Percentiles rank a stretch among this genome's conserved stretches.
phyloP scores from a whole-genome alignment of 202 grass and related monocot genomes.

The Saccharum hybrid region DNA sequence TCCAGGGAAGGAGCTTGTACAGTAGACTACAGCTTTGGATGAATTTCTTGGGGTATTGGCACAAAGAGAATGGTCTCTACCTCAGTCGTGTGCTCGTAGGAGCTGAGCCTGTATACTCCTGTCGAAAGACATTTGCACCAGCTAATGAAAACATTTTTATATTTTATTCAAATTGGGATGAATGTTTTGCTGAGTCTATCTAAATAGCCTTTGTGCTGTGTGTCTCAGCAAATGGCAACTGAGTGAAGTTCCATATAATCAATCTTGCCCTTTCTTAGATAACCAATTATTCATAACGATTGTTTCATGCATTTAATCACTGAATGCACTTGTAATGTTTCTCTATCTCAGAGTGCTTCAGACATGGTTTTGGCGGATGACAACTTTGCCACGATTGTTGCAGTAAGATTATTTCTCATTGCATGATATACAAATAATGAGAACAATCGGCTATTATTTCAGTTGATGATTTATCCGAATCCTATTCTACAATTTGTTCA shows the following conservation, averaged over 20 bases:
- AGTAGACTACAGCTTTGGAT: background rate
- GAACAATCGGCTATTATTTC: slow-evolving; percentile 20
- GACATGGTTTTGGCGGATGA: slow-evolving; percentile 99
- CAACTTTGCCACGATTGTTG: slow-evolving; percentile 98
- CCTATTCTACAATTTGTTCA: slow-evolving; percentile 45
- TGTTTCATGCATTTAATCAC: slow-evolving; percentile 32
- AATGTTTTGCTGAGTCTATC: background rate
- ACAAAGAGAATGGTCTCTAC: background rate
- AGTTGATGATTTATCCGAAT: slow-evolving; percentile 39
- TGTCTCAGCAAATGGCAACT: slow-evolving; percentile 22
- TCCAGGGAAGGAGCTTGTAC: background rate
- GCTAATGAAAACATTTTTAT: background rate
- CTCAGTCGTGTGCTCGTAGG: background rate
- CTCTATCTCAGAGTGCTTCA: slow-evolving; percentile 90
- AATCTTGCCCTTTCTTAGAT: slow-evolving; percentile 6
- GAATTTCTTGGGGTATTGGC: background rate
- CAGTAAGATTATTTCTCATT: slow-evolving; percentile 64
- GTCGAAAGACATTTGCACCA: background rate
- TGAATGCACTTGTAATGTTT: slow-evolving; percentile 19
- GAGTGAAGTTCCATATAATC: slow-evolving; percentile 11
- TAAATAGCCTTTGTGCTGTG: slow-evolving; percentile 6
- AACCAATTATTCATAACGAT: slow-evolving; percentile 15
- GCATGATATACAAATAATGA: slow-evolving; percentile 41
- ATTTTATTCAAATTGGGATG: background rate
- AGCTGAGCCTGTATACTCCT: background rate